phyloP scores from a whole-genome alignment of 164 flowering plant genomes.

The Tetracentron sinense region DNA sequence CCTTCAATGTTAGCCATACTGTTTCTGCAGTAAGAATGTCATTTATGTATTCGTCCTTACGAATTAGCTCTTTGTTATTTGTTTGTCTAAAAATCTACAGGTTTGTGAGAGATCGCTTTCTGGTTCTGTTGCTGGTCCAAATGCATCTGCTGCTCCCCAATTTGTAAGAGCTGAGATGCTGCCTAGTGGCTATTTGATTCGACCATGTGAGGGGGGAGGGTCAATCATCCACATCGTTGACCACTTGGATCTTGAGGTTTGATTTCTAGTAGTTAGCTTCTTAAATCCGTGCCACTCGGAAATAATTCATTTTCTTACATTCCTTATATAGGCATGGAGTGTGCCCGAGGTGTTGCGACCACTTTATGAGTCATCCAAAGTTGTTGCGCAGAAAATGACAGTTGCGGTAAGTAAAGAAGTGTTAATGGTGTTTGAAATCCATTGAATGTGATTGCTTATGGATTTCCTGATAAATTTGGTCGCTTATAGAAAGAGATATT shows the following conservation, averaged over 20 bases:
- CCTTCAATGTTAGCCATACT: no score
- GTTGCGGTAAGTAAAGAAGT: slow-evolving; percentile 60
- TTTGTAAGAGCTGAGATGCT: slow-evolving; percentile 86
- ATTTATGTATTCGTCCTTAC: no score
- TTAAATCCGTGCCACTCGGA: not conserved
- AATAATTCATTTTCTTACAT: slow-evolving; percentile 2
- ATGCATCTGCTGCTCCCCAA: slow-evolving; percentile 60
- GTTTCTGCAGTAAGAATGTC: no score
- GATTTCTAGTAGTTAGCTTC: slow-evolving; percentile 1
- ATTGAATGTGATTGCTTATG: no score
- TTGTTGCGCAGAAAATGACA: slow-evolving; percentile 86
- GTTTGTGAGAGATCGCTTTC: slow-evolving; percentile 92
- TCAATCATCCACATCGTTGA: slow-evolving; percentile 91
- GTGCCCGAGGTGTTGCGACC: slow-evolving; percentile 90
- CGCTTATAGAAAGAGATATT: no score
- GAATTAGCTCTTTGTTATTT: not conserved
- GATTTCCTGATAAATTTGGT: no score
- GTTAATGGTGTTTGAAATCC: not conserved
- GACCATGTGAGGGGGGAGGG: slow-evolving; percentile 96
- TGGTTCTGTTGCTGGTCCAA: slow-evolving; percentile 79
- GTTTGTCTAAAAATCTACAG: slow-evolving; percentile 30
- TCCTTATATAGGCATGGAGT: slow-evolving; percentile 64
- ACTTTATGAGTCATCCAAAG: slow-evolving; percentile 85
- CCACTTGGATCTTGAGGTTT: slow-evolving; percentile 87
- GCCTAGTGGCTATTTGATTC: slow-evolving; percentile 87